Percentiles rank a stretch among this genome's conserved stretches.
Conservation (phyloP, 2,329 filamentous ascomycete species). For the Onygenales sp. region DNA sequence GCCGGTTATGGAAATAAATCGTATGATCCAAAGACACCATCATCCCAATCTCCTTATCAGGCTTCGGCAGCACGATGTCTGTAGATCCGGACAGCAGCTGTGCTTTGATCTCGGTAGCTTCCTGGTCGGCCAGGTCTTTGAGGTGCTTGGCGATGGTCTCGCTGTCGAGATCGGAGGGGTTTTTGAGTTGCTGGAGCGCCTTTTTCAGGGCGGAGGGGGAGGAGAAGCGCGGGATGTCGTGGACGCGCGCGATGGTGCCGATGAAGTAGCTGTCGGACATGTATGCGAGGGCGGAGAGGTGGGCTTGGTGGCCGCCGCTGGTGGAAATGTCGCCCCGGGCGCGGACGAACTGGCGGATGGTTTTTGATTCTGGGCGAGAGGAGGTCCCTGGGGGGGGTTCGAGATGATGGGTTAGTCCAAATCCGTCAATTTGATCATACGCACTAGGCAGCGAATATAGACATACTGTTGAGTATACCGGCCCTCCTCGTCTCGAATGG, state of each 20-base stretch:
- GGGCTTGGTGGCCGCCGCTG: conserved; percentile 65
- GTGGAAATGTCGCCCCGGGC: conserved; percentile 58
- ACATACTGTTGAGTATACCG: conserved; percentile 46
- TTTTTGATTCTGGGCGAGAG: conserved; percentile 53
- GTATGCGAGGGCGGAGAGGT: conserved; percentile 83
- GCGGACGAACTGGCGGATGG: conserved; percentile 47
- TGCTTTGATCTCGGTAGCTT: conserved; percentile 28
- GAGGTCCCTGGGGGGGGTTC: conserved; percentile 21
- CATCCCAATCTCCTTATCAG: conserved; percentile 36
- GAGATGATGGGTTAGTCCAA: neutral
- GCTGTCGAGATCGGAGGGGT: conserved; percentile 34
- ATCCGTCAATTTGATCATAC: no score
- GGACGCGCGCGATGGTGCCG: conserved; percentile 72
- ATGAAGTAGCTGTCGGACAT: conserved; percentile 92
- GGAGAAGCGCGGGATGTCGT: conserved; percentile 67
- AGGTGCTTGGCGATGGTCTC: conserved; percentile 30
- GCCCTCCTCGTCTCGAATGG: conserved; percentile 52
- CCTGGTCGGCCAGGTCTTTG: conserved; percentile 34
- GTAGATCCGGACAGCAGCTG: conserved; percentile 10
- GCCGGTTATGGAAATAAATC: conserved; percentile 43
- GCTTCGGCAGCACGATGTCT: conserved; percentile 2
- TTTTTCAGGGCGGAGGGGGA: conserved; percentile 37
- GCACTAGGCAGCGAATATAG: neutral
- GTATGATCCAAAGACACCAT: conserved; percentile 44
- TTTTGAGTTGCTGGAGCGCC: conserved; percentile 30